phyloP scores from a whole-genome alignment of 345 rosid genomes.

The Populus simonii region DNA sequence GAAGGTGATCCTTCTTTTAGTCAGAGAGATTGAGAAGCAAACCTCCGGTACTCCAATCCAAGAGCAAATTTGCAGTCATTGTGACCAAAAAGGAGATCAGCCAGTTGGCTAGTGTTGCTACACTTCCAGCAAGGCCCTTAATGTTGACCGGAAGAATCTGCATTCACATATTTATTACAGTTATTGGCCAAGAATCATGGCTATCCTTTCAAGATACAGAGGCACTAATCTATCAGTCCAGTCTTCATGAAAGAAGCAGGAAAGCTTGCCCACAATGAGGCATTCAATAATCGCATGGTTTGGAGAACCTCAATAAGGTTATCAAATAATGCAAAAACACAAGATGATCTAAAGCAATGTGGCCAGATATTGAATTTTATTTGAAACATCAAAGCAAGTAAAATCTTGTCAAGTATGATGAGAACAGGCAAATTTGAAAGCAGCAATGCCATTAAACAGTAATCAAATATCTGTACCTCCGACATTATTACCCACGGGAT shows the following conservation, averaged over 20 bases:
- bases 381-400: neutral
- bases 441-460: neutral
- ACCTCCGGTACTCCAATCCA: constrained; percentile 90
- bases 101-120: constrained; percentile 87
- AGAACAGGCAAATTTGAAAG: no score
- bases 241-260: neutral
- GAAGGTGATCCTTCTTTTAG: no score
- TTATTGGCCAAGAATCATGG: neutral
- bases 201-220: neutral
- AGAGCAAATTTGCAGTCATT: constrained; percentile 87
- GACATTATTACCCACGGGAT: constrained; percentile 99
- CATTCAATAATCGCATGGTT: neutral
- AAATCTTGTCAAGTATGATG: no score
- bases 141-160: constrained; percentile 94
- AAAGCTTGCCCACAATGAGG: neutral
- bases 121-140: constrained; percentile 90
- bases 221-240: neutral
- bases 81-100: constrained; percentile 59
- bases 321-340: neutral
- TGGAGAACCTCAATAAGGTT: neutral
- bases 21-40: constrained; percentile 10
- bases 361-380: neutral
- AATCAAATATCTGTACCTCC: constrained; percentile 51
- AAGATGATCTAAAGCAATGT: no score
- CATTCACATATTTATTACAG: constrained; percentile 12